Conservation (phyloP, 2,329 filamentous ascomycete species). For the Pochonia chlamydosporia region DNA sequence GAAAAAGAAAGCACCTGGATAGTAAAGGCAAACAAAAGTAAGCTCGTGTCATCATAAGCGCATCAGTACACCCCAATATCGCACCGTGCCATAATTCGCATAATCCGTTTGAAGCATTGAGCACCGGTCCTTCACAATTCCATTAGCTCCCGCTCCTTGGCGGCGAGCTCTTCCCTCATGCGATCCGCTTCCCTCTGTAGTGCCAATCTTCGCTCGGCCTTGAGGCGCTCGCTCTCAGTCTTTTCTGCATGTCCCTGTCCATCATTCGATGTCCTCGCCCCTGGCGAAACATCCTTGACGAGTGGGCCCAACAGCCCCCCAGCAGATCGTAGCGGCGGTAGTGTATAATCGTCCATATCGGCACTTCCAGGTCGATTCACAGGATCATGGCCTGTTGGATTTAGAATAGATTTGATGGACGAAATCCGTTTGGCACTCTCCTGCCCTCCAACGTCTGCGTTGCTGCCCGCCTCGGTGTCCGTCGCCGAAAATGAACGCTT, state of each 20-base stretch:
- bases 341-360: slow-evolving; percentile 30
- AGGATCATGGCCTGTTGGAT: slow-evolving; percentile 39
- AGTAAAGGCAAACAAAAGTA: neutral
- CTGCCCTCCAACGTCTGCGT: slow-evolving; percentile 31
- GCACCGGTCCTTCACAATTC: slow-evolving; percentile 21
- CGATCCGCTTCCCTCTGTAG: slow-evolving; percentile 68
- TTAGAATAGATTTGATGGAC: slow-evolving; percentile 72
- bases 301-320: slow-evolving; percentile 11
- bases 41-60: neutral
- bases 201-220: slow-evolving; percentile 57
- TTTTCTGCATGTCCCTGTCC: slow-evolving; percentile 21
- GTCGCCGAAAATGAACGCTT: slow-evolving; percentile 64
- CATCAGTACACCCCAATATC: neutral
- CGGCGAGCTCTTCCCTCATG: slow-evolving; percentile 67
- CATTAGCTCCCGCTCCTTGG: slow-evolving; percentile 66
- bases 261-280: neutral
- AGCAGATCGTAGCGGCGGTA: slow-evolving; percentile 38
- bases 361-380: slow-evolving; percentile 25
- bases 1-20: neutral
- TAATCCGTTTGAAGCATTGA: neutral
- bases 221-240: slow-evolving; percentile 43
- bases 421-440: slow-evolving; percentile 58
- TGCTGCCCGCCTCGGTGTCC: slow-evolving; percentile 42
- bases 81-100: neutral
- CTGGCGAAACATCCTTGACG: slow-evolving; percentile 22